Percentiles rank a stretch among this genome's conserved stretches.
Conservation (phyloP, 306 rosid species). For the Rubus parviflorus region DNA sequence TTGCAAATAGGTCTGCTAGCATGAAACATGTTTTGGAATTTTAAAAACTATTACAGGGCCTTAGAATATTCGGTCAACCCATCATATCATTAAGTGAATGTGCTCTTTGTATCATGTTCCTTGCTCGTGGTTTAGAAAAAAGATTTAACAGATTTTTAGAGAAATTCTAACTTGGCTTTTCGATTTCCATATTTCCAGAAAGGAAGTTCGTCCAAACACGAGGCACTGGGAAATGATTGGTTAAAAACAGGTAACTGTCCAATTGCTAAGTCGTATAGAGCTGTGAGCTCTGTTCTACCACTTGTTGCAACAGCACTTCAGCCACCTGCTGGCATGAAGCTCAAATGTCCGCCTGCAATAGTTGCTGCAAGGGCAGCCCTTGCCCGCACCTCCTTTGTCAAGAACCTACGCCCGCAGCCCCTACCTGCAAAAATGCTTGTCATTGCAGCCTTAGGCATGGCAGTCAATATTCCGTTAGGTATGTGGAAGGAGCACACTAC, state of each 20-base stretch:
- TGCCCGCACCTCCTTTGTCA: constrained; percentile 70
- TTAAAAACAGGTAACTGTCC: constrained; percentile 72
- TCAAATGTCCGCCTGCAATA: constrained; percentile 73
- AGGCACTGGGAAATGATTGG: constrained; percentile 81
- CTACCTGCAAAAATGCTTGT: constrained; percentile 83
- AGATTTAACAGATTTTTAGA: not conserved
- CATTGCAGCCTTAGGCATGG: constrained; percentile 83
- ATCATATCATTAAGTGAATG: not conserved
- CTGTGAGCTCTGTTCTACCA: constrained; percentile 67
- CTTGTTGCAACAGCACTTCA: constrained; percentile 64
- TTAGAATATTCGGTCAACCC: not conserved
- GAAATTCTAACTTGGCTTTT: not conserved
- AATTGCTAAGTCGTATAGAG: constrained; percentile 79
- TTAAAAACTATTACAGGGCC: not conserved
- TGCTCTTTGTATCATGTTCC: not conserved
- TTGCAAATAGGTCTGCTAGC: not conserved
- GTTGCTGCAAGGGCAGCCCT: constrained; percentile 93
- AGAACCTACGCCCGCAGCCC: constrained; percentile 81
- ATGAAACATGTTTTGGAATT: not conserved
- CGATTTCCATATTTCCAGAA: constrained; percentile 35
- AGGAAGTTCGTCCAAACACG: constrained; percentile 59
- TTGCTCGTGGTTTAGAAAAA: not conserved
- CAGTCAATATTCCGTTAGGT: constrained; percentile 73
- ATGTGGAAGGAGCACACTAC: constrained; percentile 81
- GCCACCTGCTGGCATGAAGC: constrained; percentile 69